Conservation (phyloP, 2,329 filamentous ascomycete species). For the Curvularia hawaiiensis region DNA sequence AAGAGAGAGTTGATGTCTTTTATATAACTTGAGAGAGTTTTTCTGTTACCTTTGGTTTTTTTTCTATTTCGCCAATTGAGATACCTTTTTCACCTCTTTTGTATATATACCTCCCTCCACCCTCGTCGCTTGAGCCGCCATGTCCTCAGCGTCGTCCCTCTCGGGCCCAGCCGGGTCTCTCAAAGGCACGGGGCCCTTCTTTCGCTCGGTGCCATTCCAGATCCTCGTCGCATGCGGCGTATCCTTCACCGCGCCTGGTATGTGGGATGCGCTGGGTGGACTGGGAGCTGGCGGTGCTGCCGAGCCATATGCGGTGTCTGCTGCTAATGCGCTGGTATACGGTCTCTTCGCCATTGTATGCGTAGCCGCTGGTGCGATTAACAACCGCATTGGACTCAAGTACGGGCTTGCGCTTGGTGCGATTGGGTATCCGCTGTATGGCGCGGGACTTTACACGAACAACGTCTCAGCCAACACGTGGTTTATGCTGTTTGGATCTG, state of each 20-base stretch:
- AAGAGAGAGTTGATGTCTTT: background rate
- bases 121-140: slow-evolving; percentile 3
- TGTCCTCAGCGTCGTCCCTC: slow-evolving; percentile 17
- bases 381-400: slow-evolving; percentile 44
- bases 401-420: slow-evolving; percentile 51
- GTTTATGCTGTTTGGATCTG: slow-evolving; percentile 49
- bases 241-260: slow-evolving; percentile 42
- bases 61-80: background rate
- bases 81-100: background rate
- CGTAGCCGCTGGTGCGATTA: slow-evolving; percentile 44
- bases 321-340: slow-evolving; percentile 43
- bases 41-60: background rate
- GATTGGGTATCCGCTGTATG: slow-evolving; percentile 50
- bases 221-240: slow-evolving; percentile 43
- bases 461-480: slow-evolving; percentile 47
- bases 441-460: slow-evolving; percentile 50
- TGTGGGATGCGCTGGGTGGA: slow-evolving; percentile 45
- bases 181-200: slow-evolving; percentile 29
- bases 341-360: slow-evolving; percentile 42
- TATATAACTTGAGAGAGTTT: background rate
- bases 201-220: slow-evolving; percentile 42
- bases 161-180: slow-evolving; percentile 20
- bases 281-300: slow-evolving; percentile 42
- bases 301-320: slow-evolving; percentile 41
- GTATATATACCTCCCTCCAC: background rate